Conservation (phyloP, 345 rosid genomes). For the Cardamine occulta region DNA sequence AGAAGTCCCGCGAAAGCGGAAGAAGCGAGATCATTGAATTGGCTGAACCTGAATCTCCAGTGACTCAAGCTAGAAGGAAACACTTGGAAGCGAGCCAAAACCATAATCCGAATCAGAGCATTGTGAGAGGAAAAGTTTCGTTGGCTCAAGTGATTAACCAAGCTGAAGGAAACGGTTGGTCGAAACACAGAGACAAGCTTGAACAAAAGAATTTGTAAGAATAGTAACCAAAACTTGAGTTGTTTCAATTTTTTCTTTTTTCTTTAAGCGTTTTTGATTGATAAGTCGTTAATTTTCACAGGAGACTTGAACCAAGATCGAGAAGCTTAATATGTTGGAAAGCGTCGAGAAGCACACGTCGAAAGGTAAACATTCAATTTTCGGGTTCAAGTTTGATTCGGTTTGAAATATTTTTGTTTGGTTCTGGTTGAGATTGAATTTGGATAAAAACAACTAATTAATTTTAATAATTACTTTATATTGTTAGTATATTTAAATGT, state of each 20-base stretch:
- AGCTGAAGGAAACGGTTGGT: slow-evolving; percentile 86
- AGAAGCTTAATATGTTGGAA: slow-evolving; percentile 95
- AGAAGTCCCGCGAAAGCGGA: slow-evolving; percentile 29
- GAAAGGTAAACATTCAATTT: slow-evolving; percentile 58
- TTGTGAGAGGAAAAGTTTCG: slow-evolving; percentile 91
- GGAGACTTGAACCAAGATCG: slow-evolving; percentile 90
- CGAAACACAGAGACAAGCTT: slow-evolving; percentile 88
- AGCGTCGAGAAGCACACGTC: slow-evolving; percentile 60
- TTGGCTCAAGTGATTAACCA: slow-evolving; percentile 86
- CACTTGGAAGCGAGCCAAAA: slow-evolving; percentile 49
- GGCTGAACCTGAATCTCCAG: slow-evolving; percentile 39
- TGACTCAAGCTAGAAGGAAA: slow-evolving; percentile 50
- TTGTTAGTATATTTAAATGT: neutral
- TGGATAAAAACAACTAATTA: neutral
- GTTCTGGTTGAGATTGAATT: neutral
- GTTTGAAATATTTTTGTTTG: neutral
- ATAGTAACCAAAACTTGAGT: neutral
- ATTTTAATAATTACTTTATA: neutral
- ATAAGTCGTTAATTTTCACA: slow-evolving; percentile 42
- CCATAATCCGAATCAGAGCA: slow-evolving; percentile 50
- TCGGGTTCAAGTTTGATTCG: neutral
- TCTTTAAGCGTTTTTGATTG: neutral
- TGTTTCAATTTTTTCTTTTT: neutral
- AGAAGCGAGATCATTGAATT: slow-evolving; percentile 80
- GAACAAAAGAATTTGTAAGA: slow-evolving; percentile 95